Conservation (phyloP, 2,329 filamentous ascomycete genomes). For the Aspergillus ustus region DNA sequence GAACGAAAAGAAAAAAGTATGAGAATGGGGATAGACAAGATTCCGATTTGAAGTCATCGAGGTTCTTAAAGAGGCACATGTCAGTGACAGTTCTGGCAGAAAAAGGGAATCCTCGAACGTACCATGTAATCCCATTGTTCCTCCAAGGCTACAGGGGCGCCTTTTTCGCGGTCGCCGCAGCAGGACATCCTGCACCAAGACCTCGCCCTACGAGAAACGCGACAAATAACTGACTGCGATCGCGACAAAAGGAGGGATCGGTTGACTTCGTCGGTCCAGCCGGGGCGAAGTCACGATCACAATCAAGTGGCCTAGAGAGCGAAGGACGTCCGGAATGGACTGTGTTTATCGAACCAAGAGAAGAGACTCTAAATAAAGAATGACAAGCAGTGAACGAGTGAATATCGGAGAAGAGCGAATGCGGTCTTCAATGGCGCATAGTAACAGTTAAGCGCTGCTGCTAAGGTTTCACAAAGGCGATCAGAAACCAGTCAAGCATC, state of each 20-base stretch:
- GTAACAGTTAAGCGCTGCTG: slow-evolving; percentile 16
- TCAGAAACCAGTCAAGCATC: slow-evolving; percentile 18
- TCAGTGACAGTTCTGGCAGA: slow-evolving; percentile 5
- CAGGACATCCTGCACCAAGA: slow-evolving; percentile 64
- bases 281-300: slow-evolving; percentile 35
- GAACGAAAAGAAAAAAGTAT: slow-evolving; percentile 83
- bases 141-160: slow-evolving; percentile 71
- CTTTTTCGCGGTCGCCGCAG: slow-evolving; percentile 62
- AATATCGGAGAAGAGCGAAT: slow-evolving; percentile 17
- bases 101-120: slow-evolving; percentile 37
- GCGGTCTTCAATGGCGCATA: slow-evolving; percentile 24
- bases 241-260: slow-evolving; percentile 15
- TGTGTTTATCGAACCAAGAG: slow-evolving; percentile 11
- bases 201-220: slow-evolving; percentile 36
- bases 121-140: slow-evolving; percentile 96
- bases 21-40: slow-evolving; percentile 78
- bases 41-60: slow-evolving; percentile 78
- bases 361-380: slow-evolving; percentile 19
- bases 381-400: slow-evolving; percentile 17
- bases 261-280: slow-evolving; percentile 42
- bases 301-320: slow-evolving; percentile 15
- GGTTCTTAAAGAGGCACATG: slow-evolving; percentile 47
- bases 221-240: slow-evolving; percentile 4
- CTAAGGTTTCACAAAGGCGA: slow-evolving; percentile 8
- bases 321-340: neutral